These are phyloP conservation scores for Solanum phureja DNA, from an alignment of 257 asterid genomes.

Conservation along the genomic window DNA sequence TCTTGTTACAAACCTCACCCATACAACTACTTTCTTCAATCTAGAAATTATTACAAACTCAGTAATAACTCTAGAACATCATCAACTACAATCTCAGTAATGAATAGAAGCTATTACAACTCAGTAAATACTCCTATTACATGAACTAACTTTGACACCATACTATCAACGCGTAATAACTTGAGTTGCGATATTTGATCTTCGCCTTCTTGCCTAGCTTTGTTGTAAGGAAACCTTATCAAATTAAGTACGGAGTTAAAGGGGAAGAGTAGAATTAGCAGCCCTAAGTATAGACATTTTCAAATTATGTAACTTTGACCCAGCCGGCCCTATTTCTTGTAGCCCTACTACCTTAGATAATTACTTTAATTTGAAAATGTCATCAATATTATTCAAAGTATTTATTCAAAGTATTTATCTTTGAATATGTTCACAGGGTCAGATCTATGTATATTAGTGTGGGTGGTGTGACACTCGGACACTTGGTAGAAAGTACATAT, in stretches of 20 bases:
- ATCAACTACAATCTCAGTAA: no score
- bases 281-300: background rate
- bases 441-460: background rate
- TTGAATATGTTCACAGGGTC: background rate
- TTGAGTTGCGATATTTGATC: no score
- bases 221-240: no score
- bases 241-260: background rate
- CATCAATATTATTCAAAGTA: background rate
- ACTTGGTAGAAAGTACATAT: background rate
- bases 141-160: no score
- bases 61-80: no score
- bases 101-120: no score
- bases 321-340: background rate
- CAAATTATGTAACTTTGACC: background rate
- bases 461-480: background rate
- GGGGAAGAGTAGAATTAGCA: background rate
- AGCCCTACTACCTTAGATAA: background rate
- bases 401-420: background rate
- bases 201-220: no score
- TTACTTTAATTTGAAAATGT: background rate
- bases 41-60: no score
- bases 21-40: no score
- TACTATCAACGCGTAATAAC: no score
- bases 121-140: no score
- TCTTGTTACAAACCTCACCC: no score